A percentile compares a stretch with the other conserved stretches of the same genome.
These are phyloP conservation scores for Cercospora berteroae DNA, from an alignment of 2,329 filamentous ascomycete genomes.

Conservation along the genomic window DNA sequence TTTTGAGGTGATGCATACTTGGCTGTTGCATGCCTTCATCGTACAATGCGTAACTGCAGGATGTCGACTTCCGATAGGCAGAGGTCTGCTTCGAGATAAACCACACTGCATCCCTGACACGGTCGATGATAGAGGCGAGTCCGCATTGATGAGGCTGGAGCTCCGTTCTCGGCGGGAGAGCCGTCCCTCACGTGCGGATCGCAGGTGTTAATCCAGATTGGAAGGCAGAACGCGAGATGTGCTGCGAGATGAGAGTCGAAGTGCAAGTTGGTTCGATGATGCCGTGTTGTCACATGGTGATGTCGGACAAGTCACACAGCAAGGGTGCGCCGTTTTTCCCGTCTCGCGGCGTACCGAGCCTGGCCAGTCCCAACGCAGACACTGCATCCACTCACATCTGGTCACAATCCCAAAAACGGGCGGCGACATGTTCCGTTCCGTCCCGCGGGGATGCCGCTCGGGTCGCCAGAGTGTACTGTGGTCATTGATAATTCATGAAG, in stretches of 20 bases:
- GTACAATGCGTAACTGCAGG: background rate
- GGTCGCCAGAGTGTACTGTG: background rate
- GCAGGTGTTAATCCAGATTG: background rate
- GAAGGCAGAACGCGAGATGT: background rate
- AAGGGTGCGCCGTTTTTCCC: background rate
- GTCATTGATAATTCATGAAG: background rate
- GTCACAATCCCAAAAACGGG: background rate
- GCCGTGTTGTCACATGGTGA: background rate
- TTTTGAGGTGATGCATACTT: background rate
- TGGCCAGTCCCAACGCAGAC: background rate
- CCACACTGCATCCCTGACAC: background rate
- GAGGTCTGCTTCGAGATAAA: conserved; percentile 10
- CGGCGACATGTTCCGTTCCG: background rate
- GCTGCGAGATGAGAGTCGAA: background rate
- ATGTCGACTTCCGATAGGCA: conserved; percentile 14
- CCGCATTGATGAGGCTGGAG: conserved; percentile 10
- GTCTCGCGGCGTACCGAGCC: background rate
- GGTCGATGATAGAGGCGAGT: conserved; percentile 6
- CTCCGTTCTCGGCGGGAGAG: background rate
- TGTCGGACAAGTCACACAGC: background rate
- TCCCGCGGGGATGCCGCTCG: background rate
- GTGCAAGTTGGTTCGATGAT: background rate
- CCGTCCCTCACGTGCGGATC: background rate
- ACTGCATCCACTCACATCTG: background rate
- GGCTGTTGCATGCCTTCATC: background rate